Evolutionary conservation across 306 rosid species (phyloP), one percentile per base, ranked within the genome.

Genomic region (Vachellia collinsii): DNA sequence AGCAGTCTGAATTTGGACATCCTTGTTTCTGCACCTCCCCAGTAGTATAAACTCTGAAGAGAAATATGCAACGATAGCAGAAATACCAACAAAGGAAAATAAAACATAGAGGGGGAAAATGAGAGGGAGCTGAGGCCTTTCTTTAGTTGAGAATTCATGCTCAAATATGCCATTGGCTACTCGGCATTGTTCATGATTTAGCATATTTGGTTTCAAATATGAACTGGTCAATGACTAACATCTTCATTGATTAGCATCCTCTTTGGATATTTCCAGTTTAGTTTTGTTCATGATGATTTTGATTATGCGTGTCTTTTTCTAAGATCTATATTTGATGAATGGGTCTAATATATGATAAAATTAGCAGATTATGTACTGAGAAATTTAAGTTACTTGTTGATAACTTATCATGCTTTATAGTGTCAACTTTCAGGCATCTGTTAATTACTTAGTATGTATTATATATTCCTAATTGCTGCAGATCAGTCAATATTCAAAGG

Each of bases 401-500:
- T 69, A 36, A 80, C 9, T 47, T 7, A 16, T 38, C 48, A 77
- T 56, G 34, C 36, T 74, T 87, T 37, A 72, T 62, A 65, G 20
- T 19, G 71, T 59, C 78, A 68, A 42, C 51, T 68, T 8, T 42
- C 37, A 79, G 59, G 62, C 65, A 43, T 58, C 22, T 82, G 44
- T 79, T 59, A 62, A 65, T 83, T 37, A 75, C 71, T 23, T 62
- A 47, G 23, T 63, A 46, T 62, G 61, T 43, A 58, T 69, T 68
- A 53, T 79, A 29, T 78, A 77, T 80, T 69, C 36, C 74, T 75
- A 23, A 78, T 87, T 88, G 82, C 70, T 70, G 71, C 92, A 94
- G 99, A 94, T 94, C 83, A 93, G 97, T 85, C 94, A 88, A 75
- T 91, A 90, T 82, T 90, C 99, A 42, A 90, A 91, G 90, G 87